Percentiles rank a stretch among this genome's conserved stretches.
These are phyloP conservation scores for Senna tora DNA, from an alignment of 306 rosid genomes.

Conservation along the genomic window DNA sequence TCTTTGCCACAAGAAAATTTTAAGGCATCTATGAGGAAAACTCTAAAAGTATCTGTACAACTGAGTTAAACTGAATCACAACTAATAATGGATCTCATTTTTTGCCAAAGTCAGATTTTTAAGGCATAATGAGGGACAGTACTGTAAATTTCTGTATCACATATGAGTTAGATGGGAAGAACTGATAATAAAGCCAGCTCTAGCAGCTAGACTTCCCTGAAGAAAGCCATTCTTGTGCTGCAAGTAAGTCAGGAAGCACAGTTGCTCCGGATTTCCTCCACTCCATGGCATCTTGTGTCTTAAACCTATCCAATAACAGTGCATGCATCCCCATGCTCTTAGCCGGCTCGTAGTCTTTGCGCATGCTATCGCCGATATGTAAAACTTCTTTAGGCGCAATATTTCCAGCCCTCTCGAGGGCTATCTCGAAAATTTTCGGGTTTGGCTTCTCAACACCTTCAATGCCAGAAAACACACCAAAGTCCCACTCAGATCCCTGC, in stretches of 20 bases:
- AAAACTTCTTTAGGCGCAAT: constrained; percentile 64
- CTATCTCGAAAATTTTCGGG: constrained; percentile 74
- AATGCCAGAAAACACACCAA: constrained; percentile 85
- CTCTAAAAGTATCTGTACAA: neutral
- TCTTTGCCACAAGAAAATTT: constrained; percentile 1
- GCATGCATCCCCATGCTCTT: constrained; percentile 89
- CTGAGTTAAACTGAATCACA: neutral
- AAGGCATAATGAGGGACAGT: neutral
- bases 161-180: neutral
- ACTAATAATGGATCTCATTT: neutral
- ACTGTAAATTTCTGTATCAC: no score
- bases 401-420: constrained; percentile 76
- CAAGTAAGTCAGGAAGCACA: constrained; percentile 67
- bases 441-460: constrained; percentile 91
- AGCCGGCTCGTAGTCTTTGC: constrained; percentile 84
- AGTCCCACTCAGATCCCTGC: constrained; percentile 97
- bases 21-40: neutral
- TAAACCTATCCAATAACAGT: constrained; percentile 76
- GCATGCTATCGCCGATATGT: constrained; percentile 90
- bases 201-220: constrained; percentile 52
- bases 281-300: constrained; percentile 77
- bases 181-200: constrained; percentile 20
- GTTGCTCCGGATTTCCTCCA: constrained; percentile 79
- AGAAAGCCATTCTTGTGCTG: constrained; percentile 62
- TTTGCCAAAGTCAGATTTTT: neutral